Base-by-base conservation (phyloP, 331 rosid species). In the Rhamnella rubrinervis region DNA sequence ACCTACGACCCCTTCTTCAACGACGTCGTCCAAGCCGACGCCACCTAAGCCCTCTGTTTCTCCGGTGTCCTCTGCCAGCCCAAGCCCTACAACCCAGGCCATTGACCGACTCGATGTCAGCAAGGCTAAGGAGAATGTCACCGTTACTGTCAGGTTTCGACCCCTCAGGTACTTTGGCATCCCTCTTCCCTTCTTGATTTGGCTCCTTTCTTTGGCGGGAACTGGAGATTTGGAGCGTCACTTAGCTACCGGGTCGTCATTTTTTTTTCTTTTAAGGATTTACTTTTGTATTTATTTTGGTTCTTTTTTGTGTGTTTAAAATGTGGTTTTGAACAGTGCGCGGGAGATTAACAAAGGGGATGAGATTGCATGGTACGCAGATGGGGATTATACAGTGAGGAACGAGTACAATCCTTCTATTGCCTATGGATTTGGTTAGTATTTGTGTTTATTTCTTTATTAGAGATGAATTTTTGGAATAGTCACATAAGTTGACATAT, bases 331-430 rank as follows among this genome's bases (percentile, higher is more conserved):
- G 85, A 8, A 52, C 88, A 91, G 96, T 83, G 79, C 67, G 2
- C 80, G 97, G 67, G 97, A 91, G 85, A 53, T 91, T 53, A 82
- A 79, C 55, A 88, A 88, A 80, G 97, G 97, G 37, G 97, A 91
- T 52, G 96, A 86, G 73, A 79, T 88, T 62, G 93, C 97, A 2
- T 91, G 97, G 97, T 88, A 86, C 50, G 96, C 97, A 10, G 97
- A 91, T 51, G 97, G 97, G 13, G 92, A 91, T 56, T 69, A 61
- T 41, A 61, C 82, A 15, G 97, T 91, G 73, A 84, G 87, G 77
- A 91, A 78, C 61, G 97, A 88, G 84, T 71, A 35, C 75, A 91
- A 85, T 74, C 67, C 93, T 28, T 82, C 89, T 58, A 51, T 87
- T 73, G 83, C 87, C 17, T 91, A 86, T 71, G 96, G 96, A 2